Evolutionary conservation across 179 eudicot genomes (phyloP).

Genomic region (Beta lomatogona): DNA sequence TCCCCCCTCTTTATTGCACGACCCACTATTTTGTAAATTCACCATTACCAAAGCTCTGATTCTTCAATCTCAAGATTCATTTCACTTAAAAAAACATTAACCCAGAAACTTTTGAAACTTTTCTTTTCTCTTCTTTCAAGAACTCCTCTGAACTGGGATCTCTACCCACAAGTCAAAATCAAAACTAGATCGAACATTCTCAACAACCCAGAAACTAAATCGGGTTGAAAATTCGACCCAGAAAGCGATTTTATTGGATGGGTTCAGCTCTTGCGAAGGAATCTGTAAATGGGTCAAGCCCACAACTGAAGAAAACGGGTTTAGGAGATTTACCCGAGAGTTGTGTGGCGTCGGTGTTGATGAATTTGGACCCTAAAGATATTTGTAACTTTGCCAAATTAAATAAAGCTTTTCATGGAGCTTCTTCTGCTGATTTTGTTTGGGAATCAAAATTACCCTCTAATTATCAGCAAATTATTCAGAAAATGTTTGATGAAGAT

Average conservation of each 20-base stretch:
- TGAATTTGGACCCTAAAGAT: conserved; percentile 60
- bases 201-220: background rate
- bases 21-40: conserved; percentile 11
- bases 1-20: background rate
- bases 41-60: conserved; percentile 16
- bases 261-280: conserved; percentile 43
- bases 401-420: conserved; percentile 68
- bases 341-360: conserved; percentile 62
- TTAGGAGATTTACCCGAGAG: conserved; percentile 88
- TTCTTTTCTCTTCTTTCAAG: background rate
- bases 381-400: conserved; percentile 62
- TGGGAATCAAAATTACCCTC: conserved; percentile 84
- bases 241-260: conserved; percentile 25
- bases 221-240: background rate
- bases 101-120: background rate
- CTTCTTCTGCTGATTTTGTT: conserved; percentile 82
- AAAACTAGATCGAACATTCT: background rate
- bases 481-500: conserved; percentile 42
- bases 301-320: conserved; percentile 32
- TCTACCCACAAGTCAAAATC: conserved; percentile 13
- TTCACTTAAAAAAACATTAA: background rate
- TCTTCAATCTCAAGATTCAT: conserved; percentile 6
- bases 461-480: conserved; percentile 52
- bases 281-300: conserved; percentile 17
- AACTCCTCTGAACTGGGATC: background rate